Base-by-base conservation (phyloP, 2,329 filamentous ascomycete genomes). In the Helicocarpus griseus region DNA sequence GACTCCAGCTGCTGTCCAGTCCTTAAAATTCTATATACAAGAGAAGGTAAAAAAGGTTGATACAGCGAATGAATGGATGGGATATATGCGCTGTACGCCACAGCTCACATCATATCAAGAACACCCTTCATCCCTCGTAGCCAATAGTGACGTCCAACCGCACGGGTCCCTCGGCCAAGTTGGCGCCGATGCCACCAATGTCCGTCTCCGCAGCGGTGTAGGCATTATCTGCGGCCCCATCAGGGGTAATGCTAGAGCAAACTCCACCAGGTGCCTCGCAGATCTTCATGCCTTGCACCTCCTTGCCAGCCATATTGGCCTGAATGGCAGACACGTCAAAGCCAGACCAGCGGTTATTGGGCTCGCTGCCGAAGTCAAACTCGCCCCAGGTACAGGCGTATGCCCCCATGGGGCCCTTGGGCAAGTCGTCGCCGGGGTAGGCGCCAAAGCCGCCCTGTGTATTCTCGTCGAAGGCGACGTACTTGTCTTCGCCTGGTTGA, bases 301-400 rank as follows among this genome's bases (percentile, higher is more conserved):
- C 43, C 35, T 61, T 14, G 7, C 54, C 59, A 7, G 65, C 61
- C 9, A 64, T 57, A 60, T 68, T 62, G 2, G 67, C 62, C 36
- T 60, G 52, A 39, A 69, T 69, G 19, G 61, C 64, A 44, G 69
- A 71, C n/a, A 70, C 68, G 47, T 71, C 69, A 60, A 65, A 71
- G 55, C 65, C 63, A 52, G 65, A 65, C 61, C 58, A 68, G 48
- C 56, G 56, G 31, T 60, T 35, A 60, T 69, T 70, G 49, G 53
- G 48, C 22, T 39, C 22, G 60, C 58, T 63, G 54, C 59, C 60
- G 52, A 71, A 68, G 59, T 65, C 63, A 49, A 70, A 69, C 53
- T 71, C 69, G 57, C 68, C 68, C 67, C 67, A 71, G 58, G 68
- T 70, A 57, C 59, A 63, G n/a, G 65, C 60, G 46, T 65, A 68